Base-by-base conservation (phyloP, 2,329 filamentous ascomycete genomes). In the Apiospora rasikravindrae region DNA sequence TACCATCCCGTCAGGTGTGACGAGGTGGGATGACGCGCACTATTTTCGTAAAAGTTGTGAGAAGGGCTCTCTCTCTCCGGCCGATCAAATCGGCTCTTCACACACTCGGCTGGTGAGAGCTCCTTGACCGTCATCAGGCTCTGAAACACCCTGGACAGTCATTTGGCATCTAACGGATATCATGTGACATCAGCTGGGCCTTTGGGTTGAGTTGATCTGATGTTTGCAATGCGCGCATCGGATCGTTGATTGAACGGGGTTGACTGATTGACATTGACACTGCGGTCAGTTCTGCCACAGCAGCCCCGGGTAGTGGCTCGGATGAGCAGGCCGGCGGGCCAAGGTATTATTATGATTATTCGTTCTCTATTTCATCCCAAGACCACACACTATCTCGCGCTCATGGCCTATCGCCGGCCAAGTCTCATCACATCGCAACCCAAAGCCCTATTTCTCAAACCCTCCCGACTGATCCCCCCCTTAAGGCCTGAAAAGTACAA, bases 11-110 rank as follows among this genome's bases (percentile, higher is more conserved):
- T 64, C 29, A 64, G 57, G 57, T 64, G 57, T 64, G 57, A 64
- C 57, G 57, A 64, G 57, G 57, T 64, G 57, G 57, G 57, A 64
- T 64, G 57, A 64, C 57, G 57, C 57, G 57, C 57, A 64, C 40
- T 26, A 33, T 57, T 40, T 33, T 64, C 57, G 57, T 64, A 64
- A 64, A 64, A 64, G 57, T 13, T 64, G 57, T n/a, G 57, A 64
- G 57, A 64, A 33, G 33, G 10, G 19, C n/a, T 5, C 47, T 26
- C 57, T n/a, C 10, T 40, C 33, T n/a, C 57, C n/a, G 57, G 37
- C 57, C 57, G 51, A 57, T 33, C 51, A 57, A 29, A 57, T 57
- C 51, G 51, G 51, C 51, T 8, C 6, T 16, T 26, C 51, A 11
- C 57, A n/a, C 33, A n/a, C 33, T 13, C 57, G n/a, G 19, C 24